A percentile compares a stretch with the other conserved stretches of the same genome.
phyloP scores from a whole-genome alignment of 2,329 filamentous ascomycete genomes.

The Diplodia corticola region DNA sequence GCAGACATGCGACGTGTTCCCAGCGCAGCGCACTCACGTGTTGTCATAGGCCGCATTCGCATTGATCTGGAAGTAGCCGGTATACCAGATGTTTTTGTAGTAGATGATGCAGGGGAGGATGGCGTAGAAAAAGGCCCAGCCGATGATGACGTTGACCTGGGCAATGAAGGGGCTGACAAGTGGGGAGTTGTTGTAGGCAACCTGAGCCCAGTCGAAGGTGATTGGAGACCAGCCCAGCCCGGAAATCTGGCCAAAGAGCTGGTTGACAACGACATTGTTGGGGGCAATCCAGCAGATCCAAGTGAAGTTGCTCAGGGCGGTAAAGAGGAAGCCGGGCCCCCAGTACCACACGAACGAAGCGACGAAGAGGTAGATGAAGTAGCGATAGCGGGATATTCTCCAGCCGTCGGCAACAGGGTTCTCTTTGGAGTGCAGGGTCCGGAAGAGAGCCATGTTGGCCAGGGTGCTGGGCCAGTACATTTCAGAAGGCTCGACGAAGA shows the following conservation, averaged over 20 bases:
- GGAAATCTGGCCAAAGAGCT: conserved; percentile 69
- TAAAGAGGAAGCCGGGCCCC: conserved; percentile 64
- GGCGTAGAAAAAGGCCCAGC: conserved; percentile 35
- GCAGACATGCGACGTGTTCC: too few species aligned
- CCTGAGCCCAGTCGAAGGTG: conserved; percentile 70
- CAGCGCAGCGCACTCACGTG: conserved; percentile 27
- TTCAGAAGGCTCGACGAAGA: conserved; percentile 53
- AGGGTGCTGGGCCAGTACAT: conserved; percentile 75
- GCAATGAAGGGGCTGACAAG: conserved; percentile 35
- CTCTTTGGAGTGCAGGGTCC: conserved; percentile 70
- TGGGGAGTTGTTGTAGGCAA: conserved; percentile 35
- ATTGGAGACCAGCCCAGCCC: conserved; percentile 69
- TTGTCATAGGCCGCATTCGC: conserved; percentile 40
- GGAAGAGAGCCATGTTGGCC: conserved; percentile 67
- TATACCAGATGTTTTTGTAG: conserved; percentile 36
- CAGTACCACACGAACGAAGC: conserved; percentile 51
- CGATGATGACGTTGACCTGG: conserved; percentile 37
- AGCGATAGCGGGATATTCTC: conserved; percentile 64
- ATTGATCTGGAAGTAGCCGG: conserved; percentile 39
- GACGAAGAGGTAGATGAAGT: conserved; percentile 61
- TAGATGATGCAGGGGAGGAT: conserved; percentile 37
- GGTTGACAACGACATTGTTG: conserved; percentile 67
- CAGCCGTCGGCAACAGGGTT: conserved; percentile 63
- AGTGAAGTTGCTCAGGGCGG: conserved; percentile 69
- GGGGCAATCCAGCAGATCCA: conserved; percentile 69